Conservation (phyloP, 2,329 filamentous ascomycete species). For the Phialocephala subalpina region DNA sequence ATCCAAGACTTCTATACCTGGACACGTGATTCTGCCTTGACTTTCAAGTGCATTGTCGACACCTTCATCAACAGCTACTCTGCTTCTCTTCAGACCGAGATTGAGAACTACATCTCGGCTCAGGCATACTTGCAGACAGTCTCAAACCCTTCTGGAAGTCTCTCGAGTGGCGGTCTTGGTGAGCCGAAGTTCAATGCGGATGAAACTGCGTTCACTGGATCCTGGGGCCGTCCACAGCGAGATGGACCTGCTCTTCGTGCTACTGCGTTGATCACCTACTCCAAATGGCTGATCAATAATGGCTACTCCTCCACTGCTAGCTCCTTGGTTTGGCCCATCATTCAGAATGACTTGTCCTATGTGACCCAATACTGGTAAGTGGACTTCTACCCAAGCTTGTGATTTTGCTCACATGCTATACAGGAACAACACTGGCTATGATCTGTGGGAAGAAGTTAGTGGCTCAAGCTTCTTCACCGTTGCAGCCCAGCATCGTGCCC, state of each 20-base stretch:
- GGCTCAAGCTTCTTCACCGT: slow-evolving; percentile 84
- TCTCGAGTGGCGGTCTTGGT: slow-evolving; percentile 62
- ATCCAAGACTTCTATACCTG: slow-evolving; percentile 78
- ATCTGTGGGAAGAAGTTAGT: slow-evolving; percentile 84
- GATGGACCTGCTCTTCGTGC: slow-evolving; percentile 82
- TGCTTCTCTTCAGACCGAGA: slow-evolving; percentile 54
- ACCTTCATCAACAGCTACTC: slow-evolving; percentile 64
- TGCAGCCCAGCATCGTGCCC: slow-evolving; percentile 72
- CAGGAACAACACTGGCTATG: slow-evolving; percentile 65
- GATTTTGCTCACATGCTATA: slow-evolving; percentile 4
- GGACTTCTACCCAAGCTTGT: not conserved
- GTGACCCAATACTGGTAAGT: slow-evolving; percentile 73
- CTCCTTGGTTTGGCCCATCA: slow-evolving; percentile 73
- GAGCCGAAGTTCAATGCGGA: slow-evolving; percentile 80
- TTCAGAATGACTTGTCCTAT: slow-evolving; percentile 79
- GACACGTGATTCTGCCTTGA: slow-evolving; percentile 77
- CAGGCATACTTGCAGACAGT: slow-evolving; percentile 66
- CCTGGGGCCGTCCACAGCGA: slow-evolving; percentile 81
- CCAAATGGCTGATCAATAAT: slow-evolving; percentile 74
- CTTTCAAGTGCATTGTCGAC: slow-evolving; percentile 74
- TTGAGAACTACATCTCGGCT: slow-evolving; percentile 73
- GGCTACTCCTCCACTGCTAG: slow-evolving; percentile 55
- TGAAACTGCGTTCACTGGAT: slow-evolving; percentile 65
- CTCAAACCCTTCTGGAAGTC: slow-evolving; percentile 60
- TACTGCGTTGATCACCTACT: slow-evolving; percentile 75